Base-by-base conservation (phyloP, 139 green algal genomes). In the Chlamydomonas incerta region DNA sequence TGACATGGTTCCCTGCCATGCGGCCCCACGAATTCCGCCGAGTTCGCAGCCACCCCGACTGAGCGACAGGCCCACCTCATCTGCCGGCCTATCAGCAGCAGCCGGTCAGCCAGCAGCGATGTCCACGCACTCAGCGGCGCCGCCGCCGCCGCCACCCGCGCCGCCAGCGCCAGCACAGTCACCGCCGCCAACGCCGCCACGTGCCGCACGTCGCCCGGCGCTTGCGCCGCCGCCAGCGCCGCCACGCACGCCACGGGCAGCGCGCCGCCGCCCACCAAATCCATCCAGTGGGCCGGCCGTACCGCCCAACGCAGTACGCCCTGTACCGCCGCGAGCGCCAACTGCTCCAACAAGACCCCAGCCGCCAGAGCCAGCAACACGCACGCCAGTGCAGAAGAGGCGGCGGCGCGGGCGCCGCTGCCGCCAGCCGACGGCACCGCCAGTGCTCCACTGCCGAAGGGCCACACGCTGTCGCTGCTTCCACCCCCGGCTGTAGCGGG, bases 111-210 rank as follows among this genome's bases (percentile, higher is more conserved):
- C 29, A 21, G 29, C 13, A 37, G 14, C 13, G 29, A 70, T 3
- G 17, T 20, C 6, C 29, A 1, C 8, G 29, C 29, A 21, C 63
- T 37, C 63, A 70, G n/a, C 3, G 63, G 63, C n/a, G n/a, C 29
- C 63, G 63, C 63, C 29, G 63, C 63, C n/a, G 63, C 63, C 63
- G 63, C 63, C 63, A 70, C n/a, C 29, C 63, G 63, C 63, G 63
- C 63, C 63, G 63, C 63, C 63, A 70, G 63, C 63, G 17, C 29
- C 63, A 70, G 63, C 63, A 70, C 63, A 29, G n/a, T 37, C 29
- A 21, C 63, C 63, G 63, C 63, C 63, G 63, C 63, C 63, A 70
- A 8, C 29, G 14, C 11, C 63, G 63, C 63, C 29, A 70, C 3
- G 2, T 35, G 63, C 13, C 63, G 63, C 18, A 20, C 24, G 9